These are phyloP conservation scores for Penicillium crystallinum DNA, from an alignment of 495 filamentous ascomycete species.

Conservation along the genomic window DNA sequence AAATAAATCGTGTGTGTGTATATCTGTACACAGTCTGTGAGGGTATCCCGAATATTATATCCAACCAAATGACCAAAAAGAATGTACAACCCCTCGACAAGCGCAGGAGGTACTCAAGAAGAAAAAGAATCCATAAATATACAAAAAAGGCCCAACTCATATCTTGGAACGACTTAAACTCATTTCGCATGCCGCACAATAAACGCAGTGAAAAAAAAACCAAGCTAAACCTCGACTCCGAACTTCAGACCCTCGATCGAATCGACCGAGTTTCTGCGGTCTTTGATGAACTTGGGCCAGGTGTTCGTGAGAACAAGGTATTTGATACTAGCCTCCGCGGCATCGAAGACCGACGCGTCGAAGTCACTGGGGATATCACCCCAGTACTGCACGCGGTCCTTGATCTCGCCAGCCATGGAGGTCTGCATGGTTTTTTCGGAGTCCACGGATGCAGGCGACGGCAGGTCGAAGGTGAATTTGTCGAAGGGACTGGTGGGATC, in stretches of 20 bases:
- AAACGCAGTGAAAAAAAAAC: neutral
- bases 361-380: constrained; percentile 48
- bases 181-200: constrained; percentile 8
- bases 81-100: constrained; percentile 1
- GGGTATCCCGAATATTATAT: constrained; percentile 7
- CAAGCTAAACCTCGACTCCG: constrained; percentile 7
- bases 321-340: constrained; percentile 57
- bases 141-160: neutral
- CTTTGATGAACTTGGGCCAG: constrained; percentile 58
- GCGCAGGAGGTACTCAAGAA: neutral
- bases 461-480: constrained; percentile 14
- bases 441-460: constrained; percentile 19
- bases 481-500: constrained; percentile 33
- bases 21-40: neutral
- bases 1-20: neutral
- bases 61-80: constrained; percentile 1
- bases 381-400: constrained; percentile 28
- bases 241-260: constrained; percentile 12
- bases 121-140: neutral
- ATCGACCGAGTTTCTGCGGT: constrained; percentile 12
- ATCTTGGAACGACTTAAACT: constrained; percentile 2
- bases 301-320: constrained; percentile 66
- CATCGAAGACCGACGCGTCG: constrained; percentile 50
- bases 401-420: constrained; percentile 10
- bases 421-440: constrained; percentile 17